Percentiles rank a stretch among this genome's conserved stretches.
Conservation (phyloP, 306 rosid species). For the Chamaecrista fasciculata region DNA sequence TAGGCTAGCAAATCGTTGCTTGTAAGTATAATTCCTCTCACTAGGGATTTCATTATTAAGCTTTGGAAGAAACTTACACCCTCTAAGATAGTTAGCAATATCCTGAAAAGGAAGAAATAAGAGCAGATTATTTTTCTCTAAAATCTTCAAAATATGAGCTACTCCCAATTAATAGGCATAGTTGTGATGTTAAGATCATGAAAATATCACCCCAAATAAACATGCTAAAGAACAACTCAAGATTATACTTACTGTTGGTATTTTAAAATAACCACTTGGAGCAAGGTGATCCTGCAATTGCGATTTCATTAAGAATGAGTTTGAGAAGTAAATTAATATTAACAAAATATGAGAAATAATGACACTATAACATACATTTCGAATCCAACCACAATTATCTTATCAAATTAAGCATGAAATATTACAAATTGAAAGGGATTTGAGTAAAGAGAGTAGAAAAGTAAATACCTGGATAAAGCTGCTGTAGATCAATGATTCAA, state of each 20-base stretch:
- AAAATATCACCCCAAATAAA: slow-evolving; percentile 16
- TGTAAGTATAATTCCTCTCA: slow-evolving; percentile 56
- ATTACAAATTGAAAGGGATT: background rate
- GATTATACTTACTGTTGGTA: slow-evolving; percentile 68
- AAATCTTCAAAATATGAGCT: too few relatives aligned
- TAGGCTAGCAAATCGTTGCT: slow-evolving; percentile 70
- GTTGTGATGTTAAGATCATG: slow-evolving; percentile 1
- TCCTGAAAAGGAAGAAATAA: slow-evolving; percentile 49
- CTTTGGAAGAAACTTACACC: slow-evolving; percentile 74
- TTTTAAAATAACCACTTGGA: slow-evolving; percentile 78
- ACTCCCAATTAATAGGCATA: background rate
- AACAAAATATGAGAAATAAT: background rate
- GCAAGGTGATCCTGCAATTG: slow-evolving; percentile 67
- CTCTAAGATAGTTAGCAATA: slow-evolving; percentile 47
- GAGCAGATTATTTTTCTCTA: background rate
- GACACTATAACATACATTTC: background rate
- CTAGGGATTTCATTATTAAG: slow-evolving; percentile 68
- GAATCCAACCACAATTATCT: background rate
- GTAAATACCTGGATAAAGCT: slow-evolving; percentile 57
- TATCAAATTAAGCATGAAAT: background rate
- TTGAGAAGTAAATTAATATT: background rate
- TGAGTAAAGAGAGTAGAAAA: background rate
- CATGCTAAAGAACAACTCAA: background rate
- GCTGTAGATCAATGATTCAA: slow-evolving; percentile 61
- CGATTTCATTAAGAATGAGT: slow-evolving; percentile 21